Evolutionary conservation across 2,329 filamentous ascomycete species (phyloP).

Genomic region (Aspergillaceae sp.): DNA sequence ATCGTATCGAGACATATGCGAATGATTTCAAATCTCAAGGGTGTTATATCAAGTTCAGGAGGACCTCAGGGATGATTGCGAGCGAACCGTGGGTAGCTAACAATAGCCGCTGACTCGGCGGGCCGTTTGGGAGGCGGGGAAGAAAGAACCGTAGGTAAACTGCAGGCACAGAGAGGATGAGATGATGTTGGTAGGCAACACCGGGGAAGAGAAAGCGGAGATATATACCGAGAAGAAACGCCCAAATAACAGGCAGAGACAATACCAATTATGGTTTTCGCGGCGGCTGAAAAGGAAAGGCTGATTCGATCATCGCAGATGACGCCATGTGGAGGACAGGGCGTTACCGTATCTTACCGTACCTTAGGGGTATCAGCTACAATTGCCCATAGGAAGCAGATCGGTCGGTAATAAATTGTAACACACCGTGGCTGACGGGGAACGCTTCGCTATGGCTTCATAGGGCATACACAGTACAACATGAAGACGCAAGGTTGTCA

Average conservation of each 20-base stretch:
- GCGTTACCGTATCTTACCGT: slow-evolving; percentile 1
- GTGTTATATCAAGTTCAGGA: too few relatives aligned
- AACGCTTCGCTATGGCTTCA: too few relatives aligned
- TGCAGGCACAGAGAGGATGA: too few relatives aligned
- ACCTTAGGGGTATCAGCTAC: neutral
- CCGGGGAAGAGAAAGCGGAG: neutral
- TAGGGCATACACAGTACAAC: too few relatives aligned
- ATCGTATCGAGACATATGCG: slow-evolving; percentile 29
- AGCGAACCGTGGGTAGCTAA: slow-evolving; percentile 30
- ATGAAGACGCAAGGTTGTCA: too few relatives aligned
- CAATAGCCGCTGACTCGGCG: slow-evolving; percentile 27
- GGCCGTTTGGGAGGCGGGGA: slow-evolving; percentile 10
- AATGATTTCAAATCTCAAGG: neutral
- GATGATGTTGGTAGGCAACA: too few relatives aligned
- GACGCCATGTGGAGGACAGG: slow-evolving; percentile 1
- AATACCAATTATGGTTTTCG: neutral
- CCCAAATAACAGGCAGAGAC: neutral
- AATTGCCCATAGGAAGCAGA: neutral
- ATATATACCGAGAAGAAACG: neutral
- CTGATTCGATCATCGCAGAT: neutral
- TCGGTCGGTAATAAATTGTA: neutral
- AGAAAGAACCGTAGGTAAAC: slow-evolving; percentile 12
- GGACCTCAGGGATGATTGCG: neutral
- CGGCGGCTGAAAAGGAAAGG: too few relatives aligned
- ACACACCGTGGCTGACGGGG: too few relatives aligned